phyloP scores from a whole-genome alignment of 257 asterid genomes.

The Fraxinus americana region DNA sequence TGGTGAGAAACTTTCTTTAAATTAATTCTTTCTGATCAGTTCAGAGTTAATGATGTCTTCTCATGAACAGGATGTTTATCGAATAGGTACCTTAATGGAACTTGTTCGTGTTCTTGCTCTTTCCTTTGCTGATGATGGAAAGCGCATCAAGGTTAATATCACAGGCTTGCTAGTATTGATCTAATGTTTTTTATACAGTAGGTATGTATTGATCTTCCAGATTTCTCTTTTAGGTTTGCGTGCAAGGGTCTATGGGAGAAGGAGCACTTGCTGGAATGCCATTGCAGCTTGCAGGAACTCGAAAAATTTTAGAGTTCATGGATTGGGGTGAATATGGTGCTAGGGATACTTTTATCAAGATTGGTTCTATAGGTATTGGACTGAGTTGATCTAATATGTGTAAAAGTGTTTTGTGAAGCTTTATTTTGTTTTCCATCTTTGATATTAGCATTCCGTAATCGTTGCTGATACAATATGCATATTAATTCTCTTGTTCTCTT shows the following conservation, averaged over 20 bases:
- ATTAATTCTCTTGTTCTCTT: not conserved
- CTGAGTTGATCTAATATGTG: conserved; percentile 8
- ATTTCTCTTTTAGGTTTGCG: conserved; percentile 67
- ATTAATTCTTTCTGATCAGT: conserved; percentile 17
- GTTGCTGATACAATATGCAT: not conserved
- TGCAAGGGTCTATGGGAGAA: conserved; percentile 98
- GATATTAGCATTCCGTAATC: not conserved
- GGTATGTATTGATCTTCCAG: conserved; percentile 22
- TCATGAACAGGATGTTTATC: conserved; percentile 91
- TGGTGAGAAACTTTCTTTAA: conserved; percentile 49
- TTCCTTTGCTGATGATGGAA: conserved; percentile 94
- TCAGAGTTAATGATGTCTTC: conserved; percentile 40
- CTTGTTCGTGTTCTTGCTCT: conserved; percentile 86
- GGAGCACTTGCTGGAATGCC: conserved; percentile 98
- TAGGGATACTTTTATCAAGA: conserved; percentile 71
- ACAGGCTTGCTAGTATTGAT: conserved; percentile 11
- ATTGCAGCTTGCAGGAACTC: conserved; percentile 86
- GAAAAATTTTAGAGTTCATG: conserved; percentile 93
- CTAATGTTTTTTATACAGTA: not conserved
- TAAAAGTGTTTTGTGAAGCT: not conserved
- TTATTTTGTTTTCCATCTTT: not conserved
- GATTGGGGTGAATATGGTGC: conserved; percentile 97
- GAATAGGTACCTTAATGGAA: conserved; percentile 98
- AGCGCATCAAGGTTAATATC: conserved; percentile 71
- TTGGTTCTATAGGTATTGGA: conserved; percentile 77